phyloP scores from a whole-genome alignment of 306 rosid species.

The Dryas octopetala region DNA sequence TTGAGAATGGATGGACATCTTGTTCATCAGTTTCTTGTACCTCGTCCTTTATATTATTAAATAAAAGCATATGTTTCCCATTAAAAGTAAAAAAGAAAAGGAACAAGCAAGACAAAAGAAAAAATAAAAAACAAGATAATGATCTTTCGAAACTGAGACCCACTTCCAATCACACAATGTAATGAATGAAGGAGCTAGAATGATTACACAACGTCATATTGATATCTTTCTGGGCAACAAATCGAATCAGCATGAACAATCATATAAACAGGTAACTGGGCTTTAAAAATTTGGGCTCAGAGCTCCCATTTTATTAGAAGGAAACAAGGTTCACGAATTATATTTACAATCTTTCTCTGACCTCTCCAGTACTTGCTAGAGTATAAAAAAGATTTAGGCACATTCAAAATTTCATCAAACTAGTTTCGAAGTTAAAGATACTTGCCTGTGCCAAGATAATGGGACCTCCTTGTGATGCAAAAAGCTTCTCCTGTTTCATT shows the following conservation, averaged over 20 bases:
- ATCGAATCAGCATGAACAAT: neutral
- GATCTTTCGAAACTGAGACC: neutral
- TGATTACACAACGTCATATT: neutral
- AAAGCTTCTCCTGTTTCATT: constrained; percentile 90
- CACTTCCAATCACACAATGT: neutral
- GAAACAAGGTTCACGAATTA: constrained; percentile 7
- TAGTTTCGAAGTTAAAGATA: constrained; percentile 4
- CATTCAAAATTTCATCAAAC: neutral
- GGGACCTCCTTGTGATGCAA: constrained; percentile 93
- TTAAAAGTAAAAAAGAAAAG: neutral
- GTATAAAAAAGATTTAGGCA: neutral
- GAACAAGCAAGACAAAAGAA: no score
- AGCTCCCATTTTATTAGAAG: constrained; percentile 12
- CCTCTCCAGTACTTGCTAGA: neutral
- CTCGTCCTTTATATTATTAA: neutral
- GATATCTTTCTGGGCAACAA: neutral
- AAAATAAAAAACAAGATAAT: neutral
- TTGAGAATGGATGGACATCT: neutral
- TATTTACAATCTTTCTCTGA: neutral
- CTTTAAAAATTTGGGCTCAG: neutral
- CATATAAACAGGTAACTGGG: neutral
- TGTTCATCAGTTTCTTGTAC: neutral
- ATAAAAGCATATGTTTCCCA: neutral
- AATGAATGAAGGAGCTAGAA: neutral
- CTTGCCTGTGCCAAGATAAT: constrained; percentile 97